phyloP scores from a whole-genome alignment of 78 protist species.

The Dictyostelium brefeldianum region DNA sequence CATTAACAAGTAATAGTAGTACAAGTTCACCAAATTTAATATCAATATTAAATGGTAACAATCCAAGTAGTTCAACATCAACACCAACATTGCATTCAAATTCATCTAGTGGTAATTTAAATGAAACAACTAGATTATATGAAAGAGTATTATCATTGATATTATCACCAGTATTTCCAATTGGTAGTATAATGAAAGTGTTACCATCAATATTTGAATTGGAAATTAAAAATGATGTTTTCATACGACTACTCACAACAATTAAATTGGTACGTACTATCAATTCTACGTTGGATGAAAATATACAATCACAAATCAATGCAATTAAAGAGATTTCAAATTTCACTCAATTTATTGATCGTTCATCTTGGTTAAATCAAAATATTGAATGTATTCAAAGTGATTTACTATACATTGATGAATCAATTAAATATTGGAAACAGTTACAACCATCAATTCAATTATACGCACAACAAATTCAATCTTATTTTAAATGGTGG shows the following conservation, averaged over 20 bases:
- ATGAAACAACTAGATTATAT: constrained; percentile 1
- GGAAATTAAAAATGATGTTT: constrained; percentile 23
- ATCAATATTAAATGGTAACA: not conserved
- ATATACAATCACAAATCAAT: not conserved
- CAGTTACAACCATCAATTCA: not conserved
- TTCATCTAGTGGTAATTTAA: constrained; percentile 5
- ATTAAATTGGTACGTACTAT: constrained; percentile 30
- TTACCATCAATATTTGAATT: constrained; percentile 62
- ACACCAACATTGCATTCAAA: constrained; percentile 5
- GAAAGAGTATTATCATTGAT: constrained; percentile 30
- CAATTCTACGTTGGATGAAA: not conserved
- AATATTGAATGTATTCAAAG: not conserved
- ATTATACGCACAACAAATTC: constrained; percentile 18
- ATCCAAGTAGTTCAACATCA: constrained; percentile 19
- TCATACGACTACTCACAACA: constrained; percentile 19
- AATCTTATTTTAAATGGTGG: constrained; percentile 69
- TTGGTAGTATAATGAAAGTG: constrained; percentile 34
- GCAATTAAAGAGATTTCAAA: not conserved
- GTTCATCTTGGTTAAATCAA: not conserved
- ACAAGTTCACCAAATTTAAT: too few relatives aligned
- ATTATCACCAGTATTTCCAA: constrained; percentile 42
- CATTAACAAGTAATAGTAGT: too few relatives aligned
- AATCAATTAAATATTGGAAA: constrained; percentile 24
- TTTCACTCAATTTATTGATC: not conserved
- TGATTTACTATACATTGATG: constrained; percentile 16